These are phyloP conservation scores for Colletotrichum salicis DNA, from an alignment of 2,329 filamentous ascomycete species.

Conservation along the genomic window DNA sequence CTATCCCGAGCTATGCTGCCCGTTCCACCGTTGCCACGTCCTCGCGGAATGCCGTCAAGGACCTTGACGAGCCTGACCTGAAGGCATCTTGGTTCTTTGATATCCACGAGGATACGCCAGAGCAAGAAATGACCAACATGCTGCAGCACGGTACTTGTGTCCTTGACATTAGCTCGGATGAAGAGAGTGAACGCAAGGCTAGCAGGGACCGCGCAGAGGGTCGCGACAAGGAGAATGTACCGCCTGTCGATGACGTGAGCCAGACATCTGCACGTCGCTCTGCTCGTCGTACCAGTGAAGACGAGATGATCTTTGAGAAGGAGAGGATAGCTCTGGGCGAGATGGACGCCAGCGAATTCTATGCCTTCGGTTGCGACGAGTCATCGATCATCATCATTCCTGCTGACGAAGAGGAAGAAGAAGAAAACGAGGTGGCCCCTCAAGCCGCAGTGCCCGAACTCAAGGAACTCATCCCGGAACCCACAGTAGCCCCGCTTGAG, in stretches of 20 bases:
- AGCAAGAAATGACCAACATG: constrained; percentile 91
- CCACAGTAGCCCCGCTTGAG: constrained; percentile 38
- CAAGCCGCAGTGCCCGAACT: constrained; percentile 21
- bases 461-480: constrained; percentile 42
- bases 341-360: constrained; percentile 75
- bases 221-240: constrained; percentile 92
- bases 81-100: constrained; percentile 87
- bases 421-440: constrained; percentile 37
- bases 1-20: constrained; percentile 70
- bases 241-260: constrained; percentile 74
- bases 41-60: constrained; percentile 37
- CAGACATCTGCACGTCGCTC: constrained; percentile 59
- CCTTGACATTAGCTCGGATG: constrained; percentile 90
- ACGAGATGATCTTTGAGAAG: constrained; percentile 72
- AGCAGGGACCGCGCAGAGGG: constrained; percentile 65
- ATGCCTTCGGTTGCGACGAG: constrained; percentile 72
- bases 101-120: constrained; percentile 90
- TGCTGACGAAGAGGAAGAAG: constrained; percentile 65
- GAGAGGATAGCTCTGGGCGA: constrained; percentile 73
- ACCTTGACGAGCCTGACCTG: constrained; percentile 57
- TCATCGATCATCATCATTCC: constrained; percentile 70
- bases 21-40: constrained; percentile 47
- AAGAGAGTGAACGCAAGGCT: constrained; percentile 72
- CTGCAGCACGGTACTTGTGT: constrained; percentile 90
- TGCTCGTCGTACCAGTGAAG: constrained; percentile 48